A percentile compares a stretch with the other conserved stretches of the same genome.
Evolutionary conservation across 495 filamentous ascomycete genomes (phyloP).

Genomic region (Cryomyces minteri): DNA sequence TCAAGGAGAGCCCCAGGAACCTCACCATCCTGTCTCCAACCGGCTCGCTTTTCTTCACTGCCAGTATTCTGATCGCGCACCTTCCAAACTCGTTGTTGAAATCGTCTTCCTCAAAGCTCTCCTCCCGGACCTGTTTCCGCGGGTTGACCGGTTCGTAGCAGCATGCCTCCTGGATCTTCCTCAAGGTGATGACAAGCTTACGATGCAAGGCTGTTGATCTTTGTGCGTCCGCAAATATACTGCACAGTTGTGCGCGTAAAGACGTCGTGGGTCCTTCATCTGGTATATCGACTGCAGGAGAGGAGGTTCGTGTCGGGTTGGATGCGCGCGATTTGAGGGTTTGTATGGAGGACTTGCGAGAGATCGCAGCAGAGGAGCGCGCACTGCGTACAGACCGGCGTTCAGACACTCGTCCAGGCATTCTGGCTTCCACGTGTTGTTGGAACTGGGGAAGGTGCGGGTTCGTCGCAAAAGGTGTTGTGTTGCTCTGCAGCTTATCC

Average conservation of each 20-base stretch:
- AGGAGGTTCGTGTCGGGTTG: slow-evolving; percentile 35
- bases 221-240: slow-evolving; percentile 76
- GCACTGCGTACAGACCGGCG: slow-evolving; percentile 14
- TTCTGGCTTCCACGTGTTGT: slow-evolving; percentile 5
- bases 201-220: slow-evolving; percentile 72
- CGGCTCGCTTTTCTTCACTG: slow-evolving; percentile 80
- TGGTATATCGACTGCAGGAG: slow-evolving; percentile 46
- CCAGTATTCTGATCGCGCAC: slow-evolving; percentile 63
- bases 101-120: slow-evolving; percentile 53
- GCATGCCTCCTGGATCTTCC: slow-evolving; percentile 39
- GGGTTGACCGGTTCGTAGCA: slow-evolving; percentile 52
- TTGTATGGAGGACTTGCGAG: slow-evolving; percentile 19
- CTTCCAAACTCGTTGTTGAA: slow-evolving; percentile 74
- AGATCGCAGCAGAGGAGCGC: slow-evolving; percentile 10
- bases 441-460: neutral
- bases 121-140: slow-evolving; percentile 18
- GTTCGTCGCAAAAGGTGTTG: too few relatives aligned
- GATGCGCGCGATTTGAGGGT: slow-evolving; percentile 14
- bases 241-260: slow-evolving; percentile 57
- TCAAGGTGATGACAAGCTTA: slow-evolving; percentile 65
- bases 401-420: slow-evolving; percentile 22
- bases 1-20: slow-evolving; percentile 72
- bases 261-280: slow-evolving; percentile 51
- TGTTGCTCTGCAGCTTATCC: too few relatives aligned
- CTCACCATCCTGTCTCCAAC: slow-evolving; percentile 72